phyloP scores from a whole-genome alignment of 208 protist genomes.

The Naegleria fowleri region DNA sequence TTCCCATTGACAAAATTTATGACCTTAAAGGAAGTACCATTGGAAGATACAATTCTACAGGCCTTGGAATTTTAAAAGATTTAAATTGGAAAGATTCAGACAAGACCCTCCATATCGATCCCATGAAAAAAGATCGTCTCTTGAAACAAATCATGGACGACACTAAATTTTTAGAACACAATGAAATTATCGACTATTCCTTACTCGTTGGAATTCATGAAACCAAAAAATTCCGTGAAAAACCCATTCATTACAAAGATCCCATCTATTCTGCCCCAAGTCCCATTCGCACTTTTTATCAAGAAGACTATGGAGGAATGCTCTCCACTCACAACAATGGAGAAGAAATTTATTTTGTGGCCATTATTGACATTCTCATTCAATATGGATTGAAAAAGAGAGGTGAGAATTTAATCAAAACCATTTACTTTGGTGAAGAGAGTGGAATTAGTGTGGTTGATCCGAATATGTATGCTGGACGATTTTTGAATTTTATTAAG shows the following conservation, averaged over 20 bases:
- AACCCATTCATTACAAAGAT: not conserved
- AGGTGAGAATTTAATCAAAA: not conserved
- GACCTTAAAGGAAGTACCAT: conserved; percentile 2
- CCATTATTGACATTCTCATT: conserved; percentile 17
- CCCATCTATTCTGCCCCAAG: not conserved
- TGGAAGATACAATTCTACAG: not conserved
- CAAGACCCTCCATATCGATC: not conserved
- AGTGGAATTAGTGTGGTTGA: not conserved
- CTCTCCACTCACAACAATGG: not conserved
- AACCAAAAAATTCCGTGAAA: not conserved
- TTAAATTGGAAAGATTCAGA: not conserved
- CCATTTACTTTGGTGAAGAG: not conserved
- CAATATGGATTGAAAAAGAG: not conserved
- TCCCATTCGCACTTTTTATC: not conserved
- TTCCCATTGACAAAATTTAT: not conserved
- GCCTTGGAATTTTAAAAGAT: not conserved
- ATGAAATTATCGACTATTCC: conserved; percentile 7
- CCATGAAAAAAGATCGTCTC: not conserved
- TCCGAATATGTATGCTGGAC: not conserved
- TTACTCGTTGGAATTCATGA: not conserved
- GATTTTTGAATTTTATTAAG: conserved; percentile 8
- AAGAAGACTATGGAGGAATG: not conserved
- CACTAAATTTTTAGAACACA: not conserved
- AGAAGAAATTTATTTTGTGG: not conserved
- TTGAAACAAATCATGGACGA: not conserved